Conservation (phyloP, 371 early-diverging fungal genomes). For the Mucor irregularis region DNA sequence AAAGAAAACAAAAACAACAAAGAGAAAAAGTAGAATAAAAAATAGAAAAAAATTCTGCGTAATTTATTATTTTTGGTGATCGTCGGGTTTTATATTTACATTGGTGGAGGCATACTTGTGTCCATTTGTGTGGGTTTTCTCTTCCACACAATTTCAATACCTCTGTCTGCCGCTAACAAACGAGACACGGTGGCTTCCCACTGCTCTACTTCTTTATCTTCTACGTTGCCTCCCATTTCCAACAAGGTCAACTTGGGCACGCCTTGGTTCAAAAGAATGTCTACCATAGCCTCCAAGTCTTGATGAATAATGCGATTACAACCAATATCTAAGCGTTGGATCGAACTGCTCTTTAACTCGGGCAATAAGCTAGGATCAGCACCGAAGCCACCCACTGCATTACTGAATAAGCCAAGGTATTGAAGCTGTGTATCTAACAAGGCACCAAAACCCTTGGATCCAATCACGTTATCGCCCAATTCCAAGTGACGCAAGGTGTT, state of each 20-base stretch:
- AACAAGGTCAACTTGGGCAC: conserved; percentile 48
- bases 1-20: background rate
- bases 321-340: conserved; percentile 53
- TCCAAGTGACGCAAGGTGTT: conserved; percentile 38
- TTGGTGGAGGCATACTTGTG: conserved; percentile 18
- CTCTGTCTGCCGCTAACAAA: conserved; percentile 18
- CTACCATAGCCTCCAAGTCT: conserved; percentile 48
- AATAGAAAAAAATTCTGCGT: background rate
- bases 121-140: conserved; percentile 29
- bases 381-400: conserved; percentile 45
- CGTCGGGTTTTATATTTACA: background rate
- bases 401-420: conserved; percentile 55
- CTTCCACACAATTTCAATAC: conserved; percentile 35
- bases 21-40: conserved; percentile 6
- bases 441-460: conserved; percentile 43
- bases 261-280: conserved; percentile 41
- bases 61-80: no score
- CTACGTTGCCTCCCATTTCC: conserved; percentile 65
- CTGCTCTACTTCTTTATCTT: conserved; percentile 39
- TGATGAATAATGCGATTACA: conserved; percentile 52
- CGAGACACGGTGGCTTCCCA: conserved; percentile 51
- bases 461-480: conserved; percentile 52
- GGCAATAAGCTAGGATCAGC: conserved; percentile 40
- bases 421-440: conserved; percentile 37
- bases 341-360: conserved; percentile 23